A percentile compares a stretch with the other conserved stretches of the same genome.
Evolutionary conservation across 179 eudicot genomes (phyloP).

Genomic region (Spergularia azorica): DNA sequence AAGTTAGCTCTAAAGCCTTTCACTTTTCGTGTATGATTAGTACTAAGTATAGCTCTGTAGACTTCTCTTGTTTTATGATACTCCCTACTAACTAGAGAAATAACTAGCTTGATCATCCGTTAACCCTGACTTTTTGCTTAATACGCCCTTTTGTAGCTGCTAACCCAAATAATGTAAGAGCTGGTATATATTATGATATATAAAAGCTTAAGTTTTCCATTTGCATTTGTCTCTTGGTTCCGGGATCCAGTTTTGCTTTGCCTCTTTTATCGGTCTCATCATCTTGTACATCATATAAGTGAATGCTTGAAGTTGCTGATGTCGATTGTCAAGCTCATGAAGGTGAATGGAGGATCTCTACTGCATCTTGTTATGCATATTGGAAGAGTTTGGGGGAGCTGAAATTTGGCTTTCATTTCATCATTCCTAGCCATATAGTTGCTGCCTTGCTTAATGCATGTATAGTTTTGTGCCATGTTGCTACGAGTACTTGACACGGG

Average conservation of each 20-base stretch:
- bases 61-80: background rate
- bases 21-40: conserved; percentile 17
- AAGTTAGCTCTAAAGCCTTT: conserved; percentile 7
- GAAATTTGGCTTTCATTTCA: too few relatives aligned
- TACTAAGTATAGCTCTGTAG: conserved; percentile 10
- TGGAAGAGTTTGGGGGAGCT: too few relatives aligned
- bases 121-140: conserved; percentile 17
- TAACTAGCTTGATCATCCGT: background rate
- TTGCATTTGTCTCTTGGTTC: background rate
- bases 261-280: background rate
- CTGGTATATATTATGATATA: conserved; percentile 1
- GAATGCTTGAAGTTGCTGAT: too few relatives aligned
- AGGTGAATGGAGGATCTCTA: too few relatives aligned
- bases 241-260: background rate
- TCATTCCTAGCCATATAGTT: too few relatives aligned
- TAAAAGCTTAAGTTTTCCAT: conserved; percentile 7
- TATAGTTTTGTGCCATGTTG: too few relatives aligned
- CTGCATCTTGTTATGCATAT: too few relatives aligned
- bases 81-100: conserved; percentile 10
- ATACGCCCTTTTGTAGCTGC: conserved; percentile 12
- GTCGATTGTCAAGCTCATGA: too few relatives aligned
- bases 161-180: conserved; percentile 21
- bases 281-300: background rate
- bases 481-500: too few relatives aligned
- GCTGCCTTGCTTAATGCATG: too few relatives aligned